A percentile compares a stretch with the other conserved stretches of the same genome.
These are phyloP conservation scores for Ganoderma multipileum DNA, from an alignment of 1,284 basidiomycete genomes.

Conservation along the genomic window DNA sequence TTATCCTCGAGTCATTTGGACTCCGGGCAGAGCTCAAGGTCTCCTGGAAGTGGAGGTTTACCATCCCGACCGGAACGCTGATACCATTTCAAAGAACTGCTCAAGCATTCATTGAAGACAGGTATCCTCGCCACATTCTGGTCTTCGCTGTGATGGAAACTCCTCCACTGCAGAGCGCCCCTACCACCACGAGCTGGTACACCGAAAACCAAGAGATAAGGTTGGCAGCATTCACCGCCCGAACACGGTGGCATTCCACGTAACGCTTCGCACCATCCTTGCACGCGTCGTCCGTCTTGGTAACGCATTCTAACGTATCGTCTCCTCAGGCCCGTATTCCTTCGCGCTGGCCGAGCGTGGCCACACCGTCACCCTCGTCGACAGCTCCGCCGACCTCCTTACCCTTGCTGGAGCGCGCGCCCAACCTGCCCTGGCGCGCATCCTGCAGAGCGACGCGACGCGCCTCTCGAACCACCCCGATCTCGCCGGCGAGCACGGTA, in stretches of 20 bases:
- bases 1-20: too few species aligned
- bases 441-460: slow-evolving; percentile 27
- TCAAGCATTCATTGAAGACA: too few species aligned
- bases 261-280: slow-evolving; percentile 28
- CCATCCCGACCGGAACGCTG: too few species aligned
- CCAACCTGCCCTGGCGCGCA: too few species aligned
- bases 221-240: slow-evolving; percentile 21
- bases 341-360: slow-evolving; percentile 28
- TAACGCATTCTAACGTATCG: slow-evolving; percentile 2
- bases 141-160: too few species aligned
- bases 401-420: slow-evolving; percentile 19
- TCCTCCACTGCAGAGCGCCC: too few species aligned
- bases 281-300: neutral
- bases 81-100: too few species aligned
- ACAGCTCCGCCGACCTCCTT: slow-evolving; percentile 26
- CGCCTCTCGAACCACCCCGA: slow-evolving; percentile 16
- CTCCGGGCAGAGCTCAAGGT: too few species aligned
- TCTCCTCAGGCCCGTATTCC: slow-evolving; percentile 26
- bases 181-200: slow-evolving; percentile 18
- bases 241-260: slow-evolving; percentile 29
- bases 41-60: too few species aligned
- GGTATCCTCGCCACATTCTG: too few species aligned
- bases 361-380: slow-evolving; percentile 28
- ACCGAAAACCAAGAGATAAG: slow-evolving; percentile 19
- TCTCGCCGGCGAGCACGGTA: slow-evolving; percentile 17